Percentiles rank a stretch among this genome's conserved stretches.
phyloP scores from a whole-genome alignment of 2,329 filamentous ascomycete genomes.

The Periglandula ipomoeae region DNA sequence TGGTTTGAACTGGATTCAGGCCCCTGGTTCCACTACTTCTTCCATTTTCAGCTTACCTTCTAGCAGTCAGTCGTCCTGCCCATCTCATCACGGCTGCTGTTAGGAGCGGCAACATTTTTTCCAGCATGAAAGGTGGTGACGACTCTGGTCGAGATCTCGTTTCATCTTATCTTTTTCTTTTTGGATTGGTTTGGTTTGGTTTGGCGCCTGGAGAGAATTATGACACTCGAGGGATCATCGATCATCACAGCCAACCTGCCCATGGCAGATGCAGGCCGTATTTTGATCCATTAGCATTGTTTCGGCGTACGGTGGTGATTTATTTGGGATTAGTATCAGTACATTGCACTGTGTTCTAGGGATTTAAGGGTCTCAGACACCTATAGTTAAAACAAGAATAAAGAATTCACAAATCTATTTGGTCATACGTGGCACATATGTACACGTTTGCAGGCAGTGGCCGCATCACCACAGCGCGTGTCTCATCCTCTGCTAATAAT shows the following conservation, averaged over 20 bases:
- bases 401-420: background rate
- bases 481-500: no score
- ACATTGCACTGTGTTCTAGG: no score
- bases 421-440: background rate
- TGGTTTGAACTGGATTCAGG: background rate
- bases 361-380: no score
- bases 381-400: background rate
- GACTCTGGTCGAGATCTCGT: no score
- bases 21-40: background rate
- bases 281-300: background rate
- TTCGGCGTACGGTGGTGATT: background rate
- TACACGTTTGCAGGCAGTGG: no score
- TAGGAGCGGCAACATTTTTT: background rate
- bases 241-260: background rate
- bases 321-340: no score
- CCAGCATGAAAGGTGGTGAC: no score
- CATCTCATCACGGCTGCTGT: background rate
- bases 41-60: background rate
- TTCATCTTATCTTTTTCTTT: background rate
- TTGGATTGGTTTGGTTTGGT: conserved; percentile 1
- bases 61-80: background rate
- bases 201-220: background rate
- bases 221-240: background rate
- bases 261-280: background rate
- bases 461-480: no score